phyloP scores from a whole-genome alignment of 192 early-diverging fungal genomes.

The Umbelopsis vinacea region DNA sequence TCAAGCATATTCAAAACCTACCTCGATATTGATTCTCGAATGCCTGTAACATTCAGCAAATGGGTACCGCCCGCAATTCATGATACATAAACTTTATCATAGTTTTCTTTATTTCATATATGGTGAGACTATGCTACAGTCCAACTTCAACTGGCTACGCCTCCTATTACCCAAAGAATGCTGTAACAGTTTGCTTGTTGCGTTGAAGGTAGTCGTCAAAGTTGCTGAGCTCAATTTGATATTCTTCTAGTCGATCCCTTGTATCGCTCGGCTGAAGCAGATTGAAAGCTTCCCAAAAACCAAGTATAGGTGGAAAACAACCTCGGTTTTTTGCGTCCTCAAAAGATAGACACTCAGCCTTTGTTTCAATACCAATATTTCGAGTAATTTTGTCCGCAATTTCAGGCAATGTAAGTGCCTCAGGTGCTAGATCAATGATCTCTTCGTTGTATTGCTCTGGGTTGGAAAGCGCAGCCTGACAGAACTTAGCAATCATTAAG shows the following conservation, averaged over 20 bases:
- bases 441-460: background rate
- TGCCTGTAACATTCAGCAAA: too few relatives aligned
- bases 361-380: background rate
- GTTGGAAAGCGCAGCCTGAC: background rate
- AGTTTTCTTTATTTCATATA: too few relatives aligned
- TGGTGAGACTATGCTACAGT: too few relatives aligned
- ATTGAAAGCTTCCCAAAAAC: background rate
- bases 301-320: background rate
- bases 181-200: background rate
- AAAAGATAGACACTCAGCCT: slow-evolving; percentile 1
- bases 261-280: background rate
- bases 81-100: too few relatives aligned
- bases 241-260: background rate
- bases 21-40: too few relatives aligned
- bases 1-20: too few relatives aligned
- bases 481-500: background rate
- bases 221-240: background rate
- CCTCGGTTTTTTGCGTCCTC: background rate
- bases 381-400: background rate
- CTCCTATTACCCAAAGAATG: background rate
- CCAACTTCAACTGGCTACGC: too few relatives aligned
- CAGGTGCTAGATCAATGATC: background rate
- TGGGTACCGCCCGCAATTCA: too few relatives aligned
- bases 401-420: background rate
- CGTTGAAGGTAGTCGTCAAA: background rate